Evolutionary conservation across 140 eudicot genomes (phyloP), one percentile per base, ranked within the genome.

Genomic region (Cichorium intybus): DNA sequence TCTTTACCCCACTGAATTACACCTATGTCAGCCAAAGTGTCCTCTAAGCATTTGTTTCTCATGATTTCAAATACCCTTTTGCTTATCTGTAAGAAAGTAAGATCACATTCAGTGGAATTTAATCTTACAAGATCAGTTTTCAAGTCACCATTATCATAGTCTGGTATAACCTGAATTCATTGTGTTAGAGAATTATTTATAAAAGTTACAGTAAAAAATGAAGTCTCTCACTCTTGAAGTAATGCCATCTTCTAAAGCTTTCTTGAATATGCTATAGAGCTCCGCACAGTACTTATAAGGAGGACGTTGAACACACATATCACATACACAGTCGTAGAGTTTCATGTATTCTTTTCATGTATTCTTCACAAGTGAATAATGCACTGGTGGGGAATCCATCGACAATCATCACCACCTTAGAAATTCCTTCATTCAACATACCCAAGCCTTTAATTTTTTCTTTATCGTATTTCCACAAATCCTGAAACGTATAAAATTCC

Each of bases 51-150:
- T 64, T 76, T 80, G 37, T 41, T 74, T 62, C 78, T 78, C 66
- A 88, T 69, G 68, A 69, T 48, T 64, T 82, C 95, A 66, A 88
- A 82, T 7, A 88, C 96, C 79, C 90, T 76, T 60, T 75, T 80
- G 75, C 95, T 85, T 48, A 85, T 88, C 96, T 88, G 82, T 65
- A 49, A 59, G 47, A 43, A 50, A 43, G 23, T 1, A 57, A 45
- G 3, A 60, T 48, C 45, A 23, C 21, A 31, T 8, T 66, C 9
- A 43, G 35, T 29, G 35, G 34, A 26, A 22, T n/a, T n/a, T n/a
- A n/a, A n/a, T n/a, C n/a, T n/a, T n/a, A n/a, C n/a, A n/a, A n/a
- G n/a, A n/a, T n/a, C n/a, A n/a, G n/a, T n/a, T n/a, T n/a, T n/a
- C n/a, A n/a, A n/a, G n/a, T n/a, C n/a, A n/a, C n/a, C n/a, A n/a